These are phyloP conservation scores for Citrullus mucosospermus DNA, from an alignment of 306 rosid species.

Conservation along the genomic window DNA sequence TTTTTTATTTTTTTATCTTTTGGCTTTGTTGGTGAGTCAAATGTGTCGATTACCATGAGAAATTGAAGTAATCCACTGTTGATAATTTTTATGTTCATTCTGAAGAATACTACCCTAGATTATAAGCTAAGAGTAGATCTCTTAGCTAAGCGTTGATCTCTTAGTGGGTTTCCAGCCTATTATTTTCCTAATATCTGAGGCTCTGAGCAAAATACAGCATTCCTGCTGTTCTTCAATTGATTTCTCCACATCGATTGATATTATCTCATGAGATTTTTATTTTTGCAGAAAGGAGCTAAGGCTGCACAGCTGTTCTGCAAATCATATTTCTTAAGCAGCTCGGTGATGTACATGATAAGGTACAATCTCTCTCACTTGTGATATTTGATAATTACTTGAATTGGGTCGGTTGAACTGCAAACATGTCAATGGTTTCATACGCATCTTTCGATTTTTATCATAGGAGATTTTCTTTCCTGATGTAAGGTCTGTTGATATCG, in stretches of 20 bases:
- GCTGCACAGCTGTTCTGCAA: constrained; percentile 76
- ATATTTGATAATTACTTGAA: not conserved
- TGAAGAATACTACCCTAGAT: not conserved
- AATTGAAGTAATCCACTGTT: not conserved
- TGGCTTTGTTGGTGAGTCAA: not conserved
- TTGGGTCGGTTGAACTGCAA: not conserved
- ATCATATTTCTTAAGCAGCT: constrained; percentile 63
- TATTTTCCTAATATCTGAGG: not conserved
- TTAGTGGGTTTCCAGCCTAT: not conserved
- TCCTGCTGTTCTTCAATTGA: not conserved
- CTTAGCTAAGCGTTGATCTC: not conserved
- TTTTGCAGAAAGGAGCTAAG: constrained; percentile 65
- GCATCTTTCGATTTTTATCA: not conserved
- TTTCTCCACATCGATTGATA: not conserved
- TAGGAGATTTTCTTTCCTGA: not conserved
- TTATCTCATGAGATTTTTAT: constrained; percentile 6
- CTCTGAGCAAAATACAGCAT: not conserved
- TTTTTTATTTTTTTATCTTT: not conserved
- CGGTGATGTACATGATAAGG: constrained; percentile 94
- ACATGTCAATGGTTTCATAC: not conserved
- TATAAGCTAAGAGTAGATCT: not conserved
- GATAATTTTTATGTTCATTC: not conserved
- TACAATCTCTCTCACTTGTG: constrained; percentile 11
- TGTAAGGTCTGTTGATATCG: not conserved
- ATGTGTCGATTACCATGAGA: not conserved